These are phyloP conservation scores for Colletotrichum liriopes DNA, from an alignment of 2,329 filamentous ascomycete species.

Conservation along the genomic window DNA sequence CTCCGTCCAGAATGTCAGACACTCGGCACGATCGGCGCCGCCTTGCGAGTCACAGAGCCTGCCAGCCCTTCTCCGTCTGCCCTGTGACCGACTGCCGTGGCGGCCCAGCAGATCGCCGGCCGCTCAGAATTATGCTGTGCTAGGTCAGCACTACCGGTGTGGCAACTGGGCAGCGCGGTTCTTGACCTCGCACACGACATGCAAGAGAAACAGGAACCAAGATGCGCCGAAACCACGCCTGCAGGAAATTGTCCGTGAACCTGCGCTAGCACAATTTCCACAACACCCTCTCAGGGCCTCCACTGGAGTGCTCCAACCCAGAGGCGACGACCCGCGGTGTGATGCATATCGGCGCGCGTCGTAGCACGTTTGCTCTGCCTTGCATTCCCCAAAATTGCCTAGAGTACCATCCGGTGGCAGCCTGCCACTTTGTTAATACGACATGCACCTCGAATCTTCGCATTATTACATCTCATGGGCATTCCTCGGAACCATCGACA, in stretches of 20 bases:
- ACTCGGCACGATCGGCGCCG: no score
- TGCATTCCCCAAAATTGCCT: slow-evolving; percentile 4
- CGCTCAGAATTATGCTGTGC: no score
- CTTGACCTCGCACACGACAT: no score
- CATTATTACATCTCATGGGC: slow-evolving; percentile 16
- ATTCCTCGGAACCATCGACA: slow-evolving; percentile 21
- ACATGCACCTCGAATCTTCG: slow-evolving; percentile 3
- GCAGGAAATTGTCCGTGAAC: slow-evolving; percentile 35
- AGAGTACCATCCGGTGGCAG: neutral
- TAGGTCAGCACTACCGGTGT: no score
- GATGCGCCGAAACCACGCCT: no score
- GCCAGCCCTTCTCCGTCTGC: neutral
- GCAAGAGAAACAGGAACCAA: no score
- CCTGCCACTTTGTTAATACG: slow-evolving; percentile 12
- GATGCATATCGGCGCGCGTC: slow-evolving; percentile 1
- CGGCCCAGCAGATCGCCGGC: no score
- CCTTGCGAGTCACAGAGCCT: no score
- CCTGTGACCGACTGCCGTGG: no score
- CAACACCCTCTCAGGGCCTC: no score
- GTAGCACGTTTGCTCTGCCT: slow-evolving; percentile 10
- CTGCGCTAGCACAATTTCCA: slow-evolving; percentile 29
- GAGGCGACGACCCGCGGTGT: neutral
- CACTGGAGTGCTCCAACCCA: neutral
- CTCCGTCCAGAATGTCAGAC: neutral
- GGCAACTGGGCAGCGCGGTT: no score